These are phyloP conservation scores for Amanita fuliginea DNA, from an alignment of 768 basidiomycete genomes.

Conservation along the genomic window DNA sequence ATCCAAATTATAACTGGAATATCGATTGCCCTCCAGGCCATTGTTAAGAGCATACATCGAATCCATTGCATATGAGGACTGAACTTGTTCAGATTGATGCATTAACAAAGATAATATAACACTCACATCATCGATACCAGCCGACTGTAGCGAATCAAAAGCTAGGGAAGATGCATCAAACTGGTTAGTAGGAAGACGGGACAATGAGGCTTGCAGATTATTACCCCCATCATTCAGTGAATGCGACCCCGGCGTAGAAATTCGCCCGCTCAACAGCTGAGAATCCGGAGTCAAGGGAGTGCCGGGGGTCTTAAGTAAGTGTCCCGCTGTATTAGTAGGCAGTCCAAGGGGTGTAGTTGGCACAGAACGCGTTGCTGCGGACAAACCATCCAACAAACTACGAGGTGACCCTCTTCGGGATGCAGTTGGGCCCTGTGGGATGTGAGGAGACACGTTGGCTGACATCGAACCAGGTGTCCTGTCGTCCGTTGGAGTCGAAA, in stretches of 20 bases:
- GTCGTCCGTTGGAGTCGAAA: conserved; percentile 48
- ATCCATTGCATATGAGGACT: conserved; percentile 44
- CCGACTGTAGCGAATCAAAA: conserved; percentile 41
- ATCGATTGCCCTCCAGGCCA: conserved; percentile 41
- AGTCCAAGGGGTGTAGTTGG: conserved; percentile 70
- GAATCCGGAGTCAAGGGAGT: conserved; percentile 55
- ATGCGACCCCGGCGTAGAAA: conserved; percentile 36
- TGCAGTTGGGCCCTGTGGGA: conserved; percentile 47
- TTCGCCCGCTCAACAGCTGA: conserved; percentile 51
- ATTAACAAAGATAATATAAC: conserved; percentile 2
- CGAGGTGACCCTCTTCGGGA: conserved; percentile 73
- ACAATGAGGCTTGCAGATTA: conserved; percentile 66
- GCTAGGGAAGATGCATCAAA: conserved; percentile 46
- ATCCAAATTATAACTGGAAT: conserved; percentile 50
- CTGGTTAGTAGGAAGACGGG: conserved; percentile 47
- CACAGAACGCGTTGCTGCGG: conserved; percentile 62
- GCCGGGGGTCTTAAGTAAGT: conserved; percentile 56
- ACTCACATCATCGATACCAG: conserved; percentile 47
- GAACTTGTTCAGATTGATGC: conserved; percentile 14
- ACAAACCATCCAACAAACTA: conserved; percentile 47
- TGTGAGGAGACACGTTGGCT: conserved; percentile 51
- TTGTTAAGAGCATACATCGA: conserved; percentile 38
- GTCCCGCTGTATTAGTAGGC: conserved; percentile 28
- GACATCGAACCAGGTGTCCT: conserved; percentile 39
- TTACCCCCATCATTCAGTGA: conserved; percentile 41